Evolutionary conservation across 2,329 filamentous ascomycete species (phyloP).

Genomic region (Aspergillus piperis): DNA sequence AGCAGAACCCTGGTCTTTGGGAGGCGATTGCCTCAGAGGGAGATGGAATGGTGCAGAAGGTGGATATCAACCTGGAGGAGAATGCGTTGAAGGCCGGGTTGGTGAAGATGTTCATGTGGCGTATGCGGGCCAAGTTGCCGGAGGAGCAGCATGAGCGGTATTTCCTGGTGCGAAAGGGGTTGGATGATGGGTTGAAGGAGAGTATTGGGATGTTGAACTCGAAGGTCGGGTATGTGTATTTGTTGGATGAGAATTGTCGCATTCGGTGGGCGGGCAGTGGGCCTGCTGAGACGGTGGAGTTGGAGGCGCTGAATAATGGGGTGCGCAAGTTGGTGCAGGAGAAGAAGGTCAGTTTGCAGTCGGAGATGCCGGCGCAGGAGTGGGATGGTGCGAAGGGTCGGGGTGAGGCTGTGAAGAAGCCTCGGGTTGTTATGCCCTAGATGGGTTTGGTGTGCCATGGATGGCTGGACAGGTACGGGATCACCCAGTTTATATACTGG

Average conservation of each 20-base stretch:
- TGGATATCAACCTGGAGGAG: conserved; percentile 88
- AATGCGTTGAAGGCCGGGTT: conserved; percentile 66
- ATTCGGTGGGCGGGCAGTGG: conserved; percentile 91
- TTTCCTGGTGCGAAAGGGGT: conserved; percentile 60
- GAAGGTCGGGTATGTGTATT: conserved; percentile 91
- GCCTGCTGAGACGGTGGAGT: conserved; percentile 43
- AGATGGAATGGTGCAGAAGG: conserved; percentile 65
- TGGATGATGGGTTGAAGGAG: conserved; percentile 59
- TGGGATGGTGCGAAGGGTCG: conserved; percentile 16
- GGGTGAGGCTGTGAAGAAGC: conserved; percentile 15
- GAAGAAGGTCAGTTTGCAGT: conserved; percentile 31
- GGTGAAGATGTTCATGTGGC: conserved; percentile 56
- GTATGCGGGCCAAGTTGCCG: conserved; percentile 50
- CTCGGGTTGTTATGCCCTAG: conserved; percentile 23
- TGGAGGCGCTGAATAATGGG: conserved; percentile 46
- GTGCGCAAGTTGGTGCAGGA: conserved; percentile 46
- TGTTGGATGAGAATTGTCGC: conserved; percentile 82
- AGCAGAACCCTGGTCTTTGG: conserved; percentile 70
- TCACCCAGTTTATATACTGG: not conserved
- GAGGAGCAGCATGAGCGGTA: conserved; percentile 58
- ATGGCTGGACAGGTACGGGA: not conserved
- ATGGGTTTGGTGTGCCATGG: not conserved
- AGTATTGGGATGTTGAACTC: conserved; percentile 74
- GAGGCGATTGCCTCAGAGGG: conserved; percentile 52
- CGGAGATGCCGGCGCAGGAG: conserved; percentile 23